phyloP scores from a whole-genome alignment of 192 early-diverging fungal species.

The Cetraspora pellucida region DNA sequence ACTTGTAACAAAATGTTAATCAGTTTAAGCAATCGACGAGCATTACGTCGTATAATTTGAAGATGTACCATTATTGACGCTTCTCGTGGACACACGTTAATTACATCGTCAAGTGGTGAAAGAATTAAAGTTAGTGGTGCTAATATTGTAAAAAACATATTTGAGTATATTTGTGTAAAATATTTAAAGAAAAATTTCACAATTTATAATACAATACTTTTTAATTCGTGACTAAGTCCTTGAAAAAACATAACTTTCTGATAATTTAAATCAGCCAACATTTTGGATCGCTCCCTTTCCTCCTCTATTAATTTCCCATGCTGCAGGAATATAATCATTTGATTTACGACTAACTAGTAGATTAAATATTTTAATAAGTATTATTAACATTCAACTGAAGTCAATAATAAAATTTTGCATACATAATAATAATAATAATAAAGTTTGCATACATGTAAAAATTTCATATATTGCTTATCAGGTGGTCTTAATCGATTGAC shows the following conservation, averaged over 20 bases:
- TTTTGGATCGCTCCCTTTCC: conserved; percentile 41
- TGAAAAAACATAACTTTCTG: no score
- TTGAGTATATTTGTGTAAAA: not conserved
- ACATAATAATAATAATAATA: no score
- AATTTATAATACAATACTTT: conserved; percentile 40
- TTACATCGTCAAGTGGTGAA: conserved; percentile 52
- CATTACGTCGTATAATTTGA: conserved; percentile 55
- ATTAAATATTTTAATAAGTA: no score
- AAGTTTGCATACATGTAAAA: conserved; percentile 30
- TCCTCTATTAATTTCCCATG: conserved; percentile 43
- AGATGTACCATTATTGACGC: conserved; percentile 34
- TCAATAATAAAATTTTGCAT: not conserved
- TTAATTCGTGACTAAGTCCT: conserved; percentile 48
- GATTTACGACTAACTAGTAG: conserved; percentile 38
- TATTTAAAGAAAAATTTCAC: not conserved
- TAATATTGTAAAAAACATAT: conserved; percentile 1
- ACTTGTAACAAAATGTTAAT: conserved; percentile 59
- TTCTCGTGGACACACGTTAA: conserved; percentile 36
- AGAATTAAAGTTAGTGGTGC: no score
- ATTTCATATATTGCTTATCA: conserved; percentile 35
- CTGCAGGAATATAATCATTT: conserved; percentile 38
- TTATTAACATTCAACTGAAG: not conserved
- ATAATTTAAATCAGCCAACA: no score
- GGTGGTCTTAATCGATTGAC: no score
- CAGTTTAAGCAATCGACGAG: conserved; percentile 54